These are phyloP conservation scores for Arxiozyma slooffiae DNA, from an alignment of 1,139 yeast genomes.

Conservation along the genomic window DNA sequence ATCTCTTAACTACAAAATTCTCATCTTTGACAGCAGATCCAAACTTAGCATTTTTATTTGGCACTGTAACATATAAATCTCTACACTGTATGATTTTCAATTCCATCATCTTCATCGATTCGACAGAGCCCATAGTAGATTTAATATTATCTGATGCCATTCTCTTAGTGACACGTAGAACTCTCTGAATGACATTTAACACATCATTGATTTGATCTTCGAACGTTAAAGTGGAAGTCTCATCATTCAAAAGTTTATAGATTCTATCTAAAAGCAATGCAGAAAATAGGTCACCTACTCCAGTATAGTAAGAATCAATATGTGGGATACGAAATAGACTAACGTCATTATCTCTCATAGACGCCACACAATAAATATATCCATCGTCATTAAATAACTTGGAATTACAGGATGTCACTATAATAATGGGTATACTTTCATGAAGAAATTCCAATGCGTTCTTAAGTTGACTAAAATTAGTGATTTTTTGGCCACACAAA, in stretches of 20 bases:
- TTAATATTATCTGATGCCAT: conserved; percentile 16
- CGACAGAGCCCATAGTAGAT: conserved; percentile 22
- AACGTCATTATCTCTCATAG: conserved; percentile 17
- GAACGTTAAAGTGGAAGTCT: conserved; percentile 6
- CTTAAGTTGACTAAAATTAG: conserved; percentile 31
- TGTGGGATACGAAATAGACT: conserved; percentile 40
- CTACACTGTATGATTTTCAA: conserved; percentile 26
- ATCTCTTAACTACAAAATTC: conserved; percentile 5
- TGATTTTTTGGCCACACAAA: conserved; percentile 40
- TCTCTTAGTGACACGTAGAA: conserved; percentile 20
- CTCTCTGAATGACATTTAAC: conserved; percentile 26
- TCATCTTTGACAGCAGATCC: neutral
- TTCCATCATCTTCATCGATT: conserved; percentile 29
- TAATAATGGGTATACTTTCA: conserved; percentile 25
- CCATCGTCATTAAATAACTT: conserved; percentile 20
- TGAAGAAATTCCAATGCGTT: conserved; percentile 39
- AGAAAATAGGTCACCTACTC: conserved; percentile 64
- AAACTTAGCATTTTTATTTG: neutral
- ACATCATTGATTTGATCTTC: conserved; percentile 25
- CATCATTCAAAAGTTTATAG: conserved; percentile 14
- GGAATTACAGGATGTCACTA: conserved; percentile 27
- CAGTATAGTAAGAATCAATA: conserved; percentile 60
- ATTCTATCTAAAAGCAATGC: conserved; percentile 50
- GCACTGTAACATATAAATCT: conserved; percentile 14
- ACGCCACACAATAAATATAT: conserved; percentile 33